Conservation (phyloP, 768 basidiomycete species). For the Mycena epipterygia region DNA sequence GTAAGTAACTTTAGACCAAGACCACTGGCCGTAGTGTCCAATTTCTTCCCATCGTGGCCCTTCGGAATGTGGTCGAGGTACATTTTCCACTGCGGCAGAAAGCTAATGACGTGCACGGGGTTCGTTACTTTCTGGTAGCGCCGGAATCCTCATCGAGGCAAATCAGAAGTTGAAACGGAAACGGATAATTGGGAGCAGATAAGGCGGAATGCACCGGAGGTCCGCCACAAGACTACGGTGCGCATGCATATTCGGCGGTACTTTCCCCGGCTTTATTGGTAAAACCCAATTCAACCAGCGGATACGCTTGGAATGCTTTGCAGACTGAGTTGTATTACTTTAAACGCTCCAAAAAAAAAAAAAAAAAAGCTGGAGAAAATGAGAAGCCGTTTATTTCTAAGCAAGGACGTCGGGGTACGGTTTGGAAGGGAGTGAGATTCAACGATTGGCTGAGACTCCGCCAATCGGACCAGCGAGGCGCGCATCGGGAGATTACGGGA, state of each 20-base stretch:
- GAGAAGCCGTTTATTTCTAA: too few species aligned
- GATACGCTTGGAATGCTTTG: too few species aligned
- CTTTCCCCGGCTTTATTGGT: too few species aligned
- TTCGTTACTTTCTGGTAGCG: constrained; percentile 85
- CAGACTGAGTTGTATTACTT: too few species aligned
- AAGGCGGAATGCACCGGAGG: constrained; percentile 84
- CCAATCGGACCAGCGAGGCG: constrained; percentile 58
- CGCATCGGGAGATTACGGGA: too few species aligned
- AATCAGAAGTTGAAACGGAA: too few species aligned
- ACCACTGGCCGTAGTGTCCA: constrained; percentile 79
- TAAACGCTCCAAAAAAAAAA: too few species aligned
- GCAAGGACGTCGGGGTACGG: constrained; percentile 66
- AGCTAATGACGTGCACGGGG: constrained; percentile 93
- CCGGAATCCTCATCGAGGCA: constrained; percentile 83
- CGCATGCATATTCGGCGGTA: constrained; percentile 86
- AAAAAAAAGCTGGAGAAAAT: constrained; percentile 7
- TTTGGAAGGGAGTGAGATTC: constrained; percentile 81
- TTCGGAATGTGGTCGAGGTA: constrained; percentile 84
- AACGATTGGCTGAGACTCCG: constrained; percentile 70
- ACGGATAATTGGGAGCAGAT: too few species aligned
- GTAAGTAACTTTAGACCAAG: too few species aligned
- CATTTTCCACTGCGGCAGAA: constrained; percentile 94
- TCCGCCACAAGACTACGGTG: constrained; percentile 81
- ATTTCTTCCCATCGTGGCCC: constrained; percentile 69
- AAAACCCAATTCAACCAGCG: too few species aligned